Evolutionary conservation across 352 stramenopile genomes (phyloP).

Genomic region (Chrysophaeum taylorii): DNA sequence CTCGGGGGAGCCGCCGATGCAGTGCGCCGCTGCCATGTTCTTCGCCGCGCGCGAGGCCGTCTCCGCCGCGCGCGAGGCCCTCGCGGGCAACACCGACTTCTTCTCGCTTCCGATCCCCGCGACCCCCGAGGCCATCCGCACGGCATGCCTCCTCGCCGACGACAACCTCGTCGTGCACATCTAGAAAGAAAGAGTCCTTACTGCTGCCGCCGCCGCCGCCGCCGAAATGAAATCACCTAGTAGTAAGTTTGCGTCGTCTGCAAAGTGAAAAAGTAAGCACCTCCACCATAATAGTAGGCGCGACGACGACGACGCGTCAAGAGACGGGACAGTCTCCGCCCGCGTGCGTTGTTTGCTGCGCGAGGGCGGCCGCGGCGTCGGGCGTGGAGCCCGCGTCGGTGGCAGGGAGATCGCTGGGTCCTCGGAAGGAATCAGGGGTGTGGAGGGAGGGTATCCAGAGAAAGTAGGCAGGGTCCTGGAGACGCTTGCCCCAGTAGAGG

Average conservation of each 20-base stretch:
- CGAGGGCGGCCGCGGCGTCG: too few species aligned
- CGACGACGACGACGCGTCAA: too few species aligned
- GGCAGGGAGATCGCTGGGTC: background rate
- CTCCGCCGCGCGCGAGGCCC: constrained; percentile 30
- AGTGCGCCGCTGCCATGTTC: constrained; percentile 37
- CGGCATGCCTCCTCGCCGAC: background rate
- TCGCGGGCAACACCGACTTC: constrained; percentile 32
- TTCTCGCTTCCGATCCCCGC: constrained; percentile 43
- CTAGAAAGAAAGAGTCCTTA: background rate
- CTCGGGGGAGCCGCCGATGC: constrained; percentile 41
- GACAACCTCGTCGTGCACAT: background rate
- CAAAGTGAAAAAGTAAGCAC: too few species aligned
- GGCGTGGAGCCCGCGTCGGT: too few species aligned
- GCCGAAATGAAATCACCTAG: too few species aligned
- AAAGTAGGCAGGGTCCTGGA: constrained; percentile 7
- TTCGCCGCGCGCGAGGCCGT: constrained; percentile 42
- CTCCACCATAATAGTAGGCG: too few species aligned
- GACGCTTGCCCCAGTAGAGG: constrained; percentile 1
- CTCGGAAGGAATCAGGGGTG: background rate
- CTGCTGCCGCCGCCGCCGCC: too few species aligned
- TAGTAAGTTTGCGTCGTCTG: too few species aligned
- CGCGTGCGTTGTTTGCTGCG: too few species aligned
- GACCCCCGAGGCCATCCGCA: constrained; percentile 27
- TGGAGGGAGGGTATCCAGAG: constrained; percentile 5
- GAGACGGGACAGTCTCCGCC: too few species aligned